These are phyloP conservation scores for Verticillium longisporum DNA, from an alignment of 2,329 filamentous ascomycete genomes.

Conservation along the genomic window DNA sequence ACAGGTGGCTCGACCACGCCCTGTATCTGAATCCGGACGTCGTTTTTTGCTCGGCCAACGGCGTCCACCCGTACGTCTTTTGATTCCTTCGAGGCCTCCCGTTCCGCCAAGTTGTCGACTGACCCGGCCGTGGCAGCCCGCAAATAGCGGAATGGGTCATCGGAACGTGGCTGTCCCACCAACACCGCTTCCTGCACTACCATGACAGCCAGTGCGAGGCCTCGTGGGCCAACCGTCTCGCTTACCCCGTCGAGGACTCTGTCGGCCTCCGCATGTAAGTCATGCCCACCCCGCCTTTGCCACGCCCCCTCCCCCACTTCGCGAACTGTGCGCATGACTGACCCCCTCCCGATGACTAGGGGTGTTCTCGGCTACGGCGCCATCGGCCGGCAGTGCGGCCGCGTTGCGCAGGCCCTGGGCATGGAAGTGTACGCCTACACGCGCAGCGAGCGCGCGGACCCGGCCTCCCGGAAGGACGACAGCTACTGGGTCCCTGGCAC, in stretches of 20 bases:
- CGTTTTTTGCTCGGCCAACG: constrained; percentile 32
- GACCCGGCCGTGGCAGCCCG: constrained; percentile 26
- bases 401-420: constrained; percentile 57
- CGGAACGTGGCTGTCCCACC: constrained; percentile 40
- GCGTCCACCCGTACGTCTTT: constrained; percentile 30
- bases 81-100: not conserved
- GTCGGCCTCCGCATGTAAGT: constrained; percentile 43
- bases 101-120: not conserved
- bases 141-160: constrained; percentile 54
- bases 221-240: constrained; percentile 31
- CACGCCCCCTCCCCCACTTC: not conserved
- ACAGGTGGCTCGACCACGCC: constrained; percentile 29
- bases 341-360: constrained; percentile 17
- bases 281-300: too few species aligned
- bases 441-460: constrained; percentile 58
- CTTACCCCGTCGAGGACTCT: constrained; percentile 29
- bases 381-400: constrained; percentile 46
- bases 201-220: constrained; percentile 34
- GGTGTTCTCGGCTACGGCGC: constrained; percentile 48
- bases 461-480: constrained; percentile 55
- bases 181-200: constrained; percentile 38
- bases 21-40: constrained; percentile 26
- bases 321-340: not conserved
- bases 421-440: constrained; percentile 73
- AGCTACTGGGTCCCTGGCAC: constrained; percentile 65